These are phyloP conservation scores for Exserohilum rostratum DNA, from an alignment of 2,329 filamentous ascomycete genomes.

Conservation along the genomic window DNA sequence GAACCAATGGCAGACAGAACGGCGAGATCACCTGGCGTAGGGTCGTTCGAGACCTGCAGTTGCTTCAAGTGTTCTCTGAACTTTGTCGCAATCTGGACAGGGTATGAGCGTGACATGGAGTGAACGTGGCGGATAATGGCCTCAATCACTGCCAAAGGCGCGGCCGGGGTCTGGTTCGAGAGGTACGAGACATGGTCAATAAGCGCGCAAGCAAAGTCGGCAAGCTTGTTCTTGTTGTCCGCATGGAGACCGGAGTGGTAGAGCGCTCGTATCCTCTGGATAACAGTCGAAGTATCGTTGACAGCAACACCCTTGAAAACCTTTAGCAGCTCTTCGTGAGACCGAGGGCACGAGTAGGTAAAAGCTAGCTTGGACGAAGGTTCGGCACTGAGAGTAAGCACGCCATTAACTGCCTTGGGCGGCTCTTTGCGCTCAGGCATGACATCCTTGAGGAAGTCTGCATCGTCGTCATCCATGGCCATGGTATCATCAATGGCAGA, in stretches of 20 bases:
- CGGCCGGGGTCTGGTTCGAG: slow-evolving; percentile 56
- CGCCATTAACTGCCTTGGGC: slow-evolving; percentile 48
- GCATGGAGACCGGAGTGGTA: slow-evolving; percentile 86
- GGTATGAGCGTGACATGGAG: slow-evolving; percentile 85
- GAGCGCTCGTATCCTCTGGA: slow-evolving; percentile 89
- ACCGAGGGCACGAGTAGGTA: slow-evolving; percentile 84
- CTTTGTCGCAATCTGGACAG: slow-evolving; percentile 74
- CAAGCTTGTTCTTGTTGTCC: slow-evolving; percentile 83
- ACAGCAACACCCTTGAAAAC: slow-evolving; percentile 67
- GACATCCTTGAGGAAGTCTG: slow-evolving; percentile 55
- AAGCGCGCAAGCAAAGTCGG: slow-evolving; percentile 69
- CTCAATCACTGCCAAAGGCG: slow-evolving; percentile 74
- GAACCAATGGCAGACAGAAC: slow-evolving; percentile 82
- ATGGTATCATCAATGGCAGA: slow-evolving; percentile 45
- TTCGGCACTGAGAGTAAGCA: slow-evolving; percentile 50
- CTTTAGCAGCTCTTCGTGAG: slow-evolving; percentile 73
- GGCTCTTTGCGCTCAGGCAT: slow-evolving; percentile 40
- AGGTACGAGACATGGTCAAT: slow-evolving; percentile 70
- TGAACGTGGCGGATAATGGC: slow-evolving; percentile 87
- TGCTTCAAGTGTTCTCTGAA: slow-evolving; percentile 75
- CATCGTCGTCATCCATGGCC: slow-evolving; percentile 55
- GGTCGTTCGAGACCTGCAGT: slow-evolving; percentile 61
- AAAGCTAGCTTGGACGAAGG: slow-evolving; percentile 68
- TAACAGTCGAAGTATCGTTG: slow-evolving; percentile 73
- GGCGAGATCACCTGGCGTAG: slow-evolving; percentile 73